Evolutionary conservation across 139 green algal species (phyloP).

Genomic region (Micromonas pusilla): DNA sequence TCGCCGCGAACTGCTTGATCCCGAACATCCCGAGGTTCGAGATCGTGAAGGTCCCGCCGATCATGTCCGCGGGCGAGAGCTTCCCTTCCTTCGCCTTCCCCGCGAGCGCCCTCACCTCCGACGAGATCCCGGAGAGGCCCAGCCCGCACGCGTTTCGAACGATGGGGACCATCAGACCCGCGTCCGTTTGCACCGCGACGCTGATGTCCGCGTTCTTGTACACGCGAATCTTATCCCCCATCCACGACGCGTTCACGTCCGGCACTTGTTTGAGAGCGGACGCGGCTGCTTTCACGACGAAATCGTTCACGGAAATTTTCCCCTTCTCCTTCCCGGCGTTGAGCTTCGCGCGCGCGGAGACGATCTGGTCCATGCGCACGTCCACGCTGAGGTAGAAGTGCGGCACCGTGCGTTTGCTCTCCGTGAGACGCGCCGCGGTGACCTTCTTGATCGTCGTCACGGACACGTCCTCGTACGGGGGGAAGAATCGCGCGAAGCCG

Average conservation of each 20-base stretch:
- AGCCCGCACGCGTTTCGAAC: conserved; percentile 40
- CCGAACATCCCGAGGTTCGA: conserved; percentile 53
- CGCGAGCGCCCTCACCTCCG: conserved; percentile 42
- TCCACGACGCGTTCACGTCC: conserved; percentile 47
- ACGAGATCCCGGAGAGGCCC: conserved; percentile 41
- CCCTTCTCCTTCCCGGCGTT: conserved; percentile 31
- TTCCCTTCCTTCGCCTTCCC: conserved; percentile 37
- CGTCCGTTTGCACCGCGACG: conserved; percentile 72
- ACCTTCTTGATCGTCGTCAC: conserved; percentile 59
- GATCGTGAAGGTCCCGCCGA: conserved; percentile 50
- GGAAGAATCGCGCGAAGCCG: conserved; percentile 5
- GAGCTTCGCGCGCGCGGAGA: conserved; percentile 40
- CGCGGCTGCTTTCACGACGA: conserved; percentile 77
- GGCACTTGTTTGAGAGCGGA: conserved; percentile 75
- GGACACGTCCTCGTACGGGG: conserved; percentile 57
- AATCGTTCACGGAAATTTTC: conserved; percentile 94
- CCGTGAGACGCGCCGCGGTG: conserved; percentile 76
- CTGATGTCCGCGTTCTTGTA: conserved; percentile 71
- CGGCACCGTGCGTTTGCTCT: conserved; percentile 79
- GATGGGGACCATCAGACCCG: conserved; percentile 77
- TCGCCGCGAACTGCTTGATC: conserved; percentile 50
- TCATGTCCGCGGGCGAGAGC: conserved; percentile 39
- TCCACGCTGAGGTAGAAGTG: conserved; percentile 95
- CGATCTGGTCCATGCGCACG: conserved; percentile 55
- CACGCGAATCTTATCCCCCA: conserved; percentile 78